These are phyloP conservation scores for Cladosporium velox DNA, from an alignment of 2,329 filamentous ascomycete genomes.

Conservation along the genomic window DNA sequence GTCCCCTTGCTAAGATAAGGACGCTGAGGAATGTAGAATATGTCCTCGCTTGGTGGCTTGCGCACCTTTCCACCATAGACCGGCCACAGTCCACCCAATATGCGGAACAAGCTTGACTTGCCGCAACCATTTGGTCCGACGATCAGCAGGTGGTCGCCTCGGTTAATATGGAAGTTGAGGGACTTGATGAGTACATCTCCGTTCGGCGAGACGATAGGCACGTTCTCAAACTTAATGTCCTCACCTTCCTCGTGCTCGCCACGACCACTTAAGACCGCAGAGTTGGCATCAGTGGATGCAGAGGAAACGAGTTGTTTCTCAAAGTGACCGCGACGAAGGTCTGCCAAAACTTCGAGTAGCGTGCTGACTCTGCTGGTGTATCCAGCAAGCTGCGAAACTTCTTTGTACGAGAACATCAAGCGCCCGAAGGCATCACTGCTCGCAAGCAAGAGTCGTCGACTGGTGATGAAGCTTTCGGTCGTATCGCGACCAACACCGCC, in stretches of 20 bases:
- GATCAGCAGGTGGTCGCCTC: slow-evolving; percentile 88
- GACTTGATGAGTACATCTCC: slow-evolving; percentile 86
- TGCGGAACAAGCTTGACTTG: slow-evolving; percentile 94
- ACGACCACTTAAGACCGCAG: slow-evolving; percentile 77
- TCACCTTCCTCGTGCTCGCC: slow-evolving; percentile 80
- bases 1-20: slow-evolving; percentile 90
- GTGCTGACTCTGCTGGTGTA: slow-evolving; percentile 92
- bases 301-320: slow-evolving; percentile 96
- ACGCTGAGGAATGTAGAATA: slow-evolving; percentile 97
- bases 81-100: slow-evolving; percentile 93
- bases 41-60: slow-evolving; percentile 87
- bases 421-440: slow-evolving; percentile 95
- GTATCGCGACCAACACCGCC: slow-evolving; percentile 27
- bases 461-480: slow-evolving; percentile 77
- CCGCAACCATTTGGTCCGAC: slow-evolving; percentile 97
- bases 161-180: slow-evolving; percentile 82
- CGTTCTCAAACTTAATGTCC: slow-evolving; percentile 81
- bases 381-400: slow-evolving; percentile 92
- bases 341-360: slow-evolving; percentile 89
- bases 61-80: slow-evolving; percentile 93
- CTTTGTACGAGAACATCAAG: slow-evolving; percentile 97
- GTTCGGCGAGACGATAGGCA: slow-evolving; percentile 95
- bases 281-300: slow-evolving; percentile 77
- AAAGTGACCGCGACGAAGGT: slow-evolving; percentile 85
- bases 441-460: slow-evolving; percentile 84